These are phyloP conservation scores for Fusarium paranaense DNA, from an alignment of 2,329 filamentous ascomycete species.

Conservation along the genomic window DNA sequence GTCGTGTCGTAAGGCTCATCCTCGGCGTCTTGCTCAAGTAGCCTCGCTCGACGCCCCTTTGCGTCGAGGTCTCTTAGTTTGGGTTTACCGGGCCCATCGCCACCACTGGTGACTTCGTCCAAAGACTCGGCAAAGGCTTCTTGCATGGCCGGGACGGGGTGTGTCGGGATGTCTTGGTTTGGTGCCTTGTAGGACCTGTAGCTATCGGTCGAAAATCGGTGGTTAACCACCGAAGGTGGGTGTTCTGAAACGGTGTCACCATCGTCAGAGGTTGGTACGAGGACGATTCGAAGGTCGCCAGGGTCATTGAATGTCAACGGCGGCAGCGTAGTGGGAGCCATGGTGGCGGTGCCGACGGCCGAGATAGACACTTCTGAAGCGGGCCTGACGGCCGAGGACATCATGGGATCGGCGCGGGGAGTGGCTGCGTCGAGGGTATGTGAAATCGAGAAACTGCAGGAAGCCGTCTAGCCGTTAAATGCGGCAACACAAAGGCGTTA, in stretches of 20 bases:
- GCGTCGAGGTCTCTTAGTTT: constrained; percentile 67
- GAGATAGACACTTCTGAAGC: constrained; percentile 40
- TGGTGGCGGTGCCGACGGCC: constrained; percentile 42
- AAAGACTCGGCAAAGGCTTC: constrained; percentile 86
- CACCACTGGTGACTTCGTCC: constrained; percentile 71
- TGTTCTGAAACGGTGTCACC: constrained; percentile 16
- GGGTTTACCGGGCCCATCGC: constrained; percentile 57
- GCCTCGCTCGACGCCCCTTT: constrained; percentile 70
- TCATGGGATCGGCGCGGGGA: constrained; percentile 26
- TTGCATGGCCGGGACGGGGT: constrained; percentile 83
- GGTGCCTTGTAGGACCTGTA: constrained; percentile 38
- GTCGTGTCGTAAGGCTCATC: constrained; percentile 77
- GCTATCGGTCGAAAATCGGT: constrained; percentile 35
- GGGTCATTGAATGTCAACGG: constrained; percentile 46
- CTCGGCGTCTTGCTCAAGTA: constrained; percentile 76
- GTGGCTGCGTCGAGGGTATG: constrained; percentile 9
- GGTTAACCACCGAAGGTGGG: constrained; percentile 25
- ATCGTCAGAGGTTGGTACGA: constrained; percentile 43
- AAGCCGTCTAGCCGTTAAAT: constrained; percentile 25
- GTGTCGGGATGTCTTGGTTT: constrained; percentile 53
- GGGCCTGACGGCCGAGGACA: constrained; percentile 40
- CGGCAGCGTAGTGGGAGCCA: constrained; percentile 46
- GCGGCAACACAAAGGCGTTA: constrained; percentile 15
- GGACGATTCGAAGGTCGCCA: constrained; percentile 46
- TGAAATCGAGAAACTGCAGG: constrained; percentile 23